Percentiles rank a stretch among this genome's conserved stretches.
These are phyloP conservation scores for Grosmannia huntii DNA, from an alignment of 2,329 filamentous ascomycete genomes.

Conservation along the genomic window DNA sequence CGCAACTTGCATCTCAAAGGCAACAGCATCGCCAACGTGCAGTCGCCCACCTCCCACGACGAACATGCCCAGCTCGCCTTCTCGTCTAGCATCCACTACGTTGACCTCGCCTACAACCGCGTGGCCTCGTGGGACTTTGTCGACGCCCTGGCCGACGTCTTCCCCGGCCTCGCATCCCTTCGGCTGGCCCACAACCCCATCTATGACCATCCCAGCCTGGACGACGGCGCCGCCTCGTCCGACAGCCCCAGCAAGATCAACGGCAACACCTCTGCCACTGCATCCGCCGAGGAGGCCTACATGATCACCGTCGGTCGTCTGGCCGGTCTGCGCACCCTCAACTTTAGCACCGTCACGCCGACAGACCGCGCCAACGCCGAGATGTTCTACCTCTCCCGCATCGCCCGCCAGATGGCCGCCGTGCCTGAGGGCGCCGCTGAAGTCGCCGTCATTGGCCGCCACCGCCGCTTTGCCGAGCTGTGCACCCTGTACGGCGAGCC, in stretches of 20 bases:
- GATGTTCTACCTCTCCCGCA: conserved; percentile 81
- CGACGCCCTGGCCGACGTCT: conserved; percentile 50
- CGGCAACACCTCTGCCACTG: conserved; percentile 2
- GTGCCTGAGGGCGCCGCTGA: conserved; percentile 40
- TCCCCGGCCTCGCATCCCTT: conserved; percentile 63
- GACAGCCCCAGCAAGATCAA: background rate
- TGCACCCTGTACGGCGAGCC: conserved; percentile 68
- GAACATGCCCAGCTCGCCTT: conserved; percentile 26
- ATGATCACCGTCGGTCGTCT: conserved; percentile 79
- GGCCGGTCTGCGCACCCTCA: conserved; percentile 52
- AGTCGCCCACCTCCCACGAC: background rate
- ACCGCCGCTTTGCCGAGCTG: conserved; percentile 62
- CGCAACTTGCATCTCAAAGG: conserved; percentile 60
- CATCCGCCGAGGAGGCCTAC: conserved; percentile 62
- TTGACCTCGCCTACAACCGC: conserved; percentile 64
- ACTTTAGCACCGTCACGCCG: conserved; percentile 57
- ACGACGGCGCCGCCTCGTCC: conserved; percentile 15
- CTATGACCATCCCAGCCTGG: conserved; percentile 40
- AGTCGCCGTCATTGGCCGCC: conserved; percentile 41
- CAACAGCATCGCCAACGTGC: conserved; percentile 49
- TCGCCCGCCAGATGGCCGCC: conserved; percentile 59
- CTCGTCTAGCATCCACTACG: conserved; percentile 40
- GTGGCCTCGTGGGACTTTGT: conserved; percentile 62
- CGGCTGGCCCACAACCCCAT: conserved; percentile 80
- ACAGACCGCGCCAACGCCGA: conserved; percentile 80